These are phyloP conservation scores for Berberis thunbergii DNA, from an alignment of 164 flowering plant genomes.

Conservation along the genomic window DNA sequence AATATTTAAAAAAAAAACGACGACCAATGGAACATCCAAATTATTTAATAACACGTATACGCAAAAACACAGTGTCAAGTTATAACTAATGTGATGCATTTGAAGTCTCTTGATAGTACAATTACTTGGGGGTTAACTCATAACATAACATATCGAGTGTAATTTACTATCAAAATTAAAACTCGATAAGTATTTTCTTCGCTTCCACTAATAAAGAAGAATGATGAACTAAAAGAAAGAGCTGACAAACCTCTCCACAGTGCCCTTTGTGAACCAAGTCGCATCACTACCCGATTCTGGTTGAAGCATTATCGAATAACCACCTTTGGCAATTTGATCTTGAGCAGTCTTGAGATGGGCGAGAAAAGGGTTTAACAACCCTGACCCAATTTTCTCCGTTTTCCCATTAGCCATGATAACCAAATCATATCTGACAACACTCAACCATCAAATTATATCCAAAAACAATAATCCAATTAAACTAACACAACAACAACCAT, in stretches of 20 bases:
- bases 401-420: slow-evolving; percentile 67
- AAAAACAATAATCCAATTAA: neutral
- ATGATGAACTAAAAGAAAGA: neutral
- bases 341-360: slow-evolving; percentile 86
- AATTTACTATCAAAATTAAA: too few species aligned
- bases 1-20: too few species aligned
- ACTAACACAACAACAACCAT: neutral
- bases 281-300: slow-evolving; percentile 42
- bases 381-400: slow-evolving; percentile 78
- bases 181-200: too few species aligned
- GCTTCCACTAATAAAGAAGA: too few species aligned
- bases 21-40: too few species aligned
- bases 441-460: neutral
- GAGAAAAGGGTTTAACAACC: slow-evolving; percentile 85
- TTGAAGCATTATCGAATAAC: slow-evolving; percentile 75
- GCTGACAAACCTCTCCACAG: neutral
- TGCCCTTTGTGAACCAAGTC: slow-evolving; percentile 59
- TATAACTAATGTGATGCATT: too few species aligned
- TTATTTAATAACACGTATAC: too few species aligned
- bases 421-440: slow-evolving; percentile 63
- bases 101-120: too few species aligned
- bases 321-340: slow-evolving; percentile 88
- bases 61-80: too few species aligned
- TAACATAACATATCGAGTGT: too few species aligned
- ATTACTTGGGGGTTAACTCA: too few species aligned